Conservation (phyloP, 768 basidiomycete genomes). For the Mycena alexandri region DNA sequence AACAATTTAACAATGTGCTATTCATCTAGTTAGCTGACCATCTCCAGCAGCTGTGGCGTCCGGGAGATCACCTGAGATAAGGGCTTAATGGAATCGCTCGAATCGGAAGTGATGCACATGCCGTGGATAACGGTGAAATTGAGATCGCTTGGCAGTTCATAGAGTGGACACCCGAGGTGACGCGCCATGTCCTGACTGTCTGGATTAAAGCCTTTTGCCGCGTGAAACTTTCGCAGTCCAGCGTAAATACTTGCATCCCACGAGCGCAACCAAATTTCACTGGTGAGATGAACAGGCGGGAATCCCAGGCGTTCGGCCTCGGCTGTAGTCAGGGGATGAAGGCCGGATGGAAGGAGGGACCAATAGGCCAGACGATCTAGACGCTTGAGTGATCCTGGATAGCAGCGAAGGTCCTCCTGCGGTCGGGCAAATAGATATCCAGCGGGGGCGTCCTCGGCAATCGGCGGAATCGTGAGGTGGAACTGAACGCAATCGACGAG, state of each 20-base stretch:
- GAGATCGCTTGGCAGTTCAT: background rate
- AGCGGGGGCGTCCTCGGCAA: background rate
- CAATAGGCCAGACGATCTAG: conserved; percentile 4
- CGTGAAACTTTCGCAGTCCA: conserved; percentile 1
- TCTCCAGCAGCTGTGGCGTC: too few species aligned
- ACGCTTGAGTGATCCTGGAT: background rate
- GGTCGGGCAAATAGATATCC: background rate
- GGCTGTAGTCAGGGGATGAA: background rate
- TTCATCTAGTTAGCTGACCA: too few species aligned
- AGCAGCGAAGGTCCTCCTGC: background rate
- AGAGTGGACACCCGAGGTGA: background rate
- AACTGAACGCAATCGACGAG: background rate
- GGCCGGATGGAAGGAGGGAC: conserved; percentile 7
- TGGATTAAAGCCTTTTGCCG: background rate
- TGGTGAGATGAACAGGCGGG: background rate
- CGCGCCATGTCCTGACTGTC: background rate
- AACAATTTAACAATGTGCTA: too few species aligned
- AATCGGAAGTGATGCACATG: too few species aligned
- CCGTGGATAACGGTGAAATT: too few species aligned
- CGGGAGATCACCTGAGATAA: too few species aligned
- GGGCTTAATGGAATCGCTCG: too few species aligned
- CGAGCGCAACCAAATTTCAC: background rate
- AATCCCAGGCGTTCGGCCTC: background rate
- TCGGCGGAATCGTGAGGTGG: too few species aligned
- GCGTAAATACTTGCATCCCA: background rate